Base-by-base conservation (phyloP, 768 basidiomycete species). In the Suillus subaureus region DNA sequence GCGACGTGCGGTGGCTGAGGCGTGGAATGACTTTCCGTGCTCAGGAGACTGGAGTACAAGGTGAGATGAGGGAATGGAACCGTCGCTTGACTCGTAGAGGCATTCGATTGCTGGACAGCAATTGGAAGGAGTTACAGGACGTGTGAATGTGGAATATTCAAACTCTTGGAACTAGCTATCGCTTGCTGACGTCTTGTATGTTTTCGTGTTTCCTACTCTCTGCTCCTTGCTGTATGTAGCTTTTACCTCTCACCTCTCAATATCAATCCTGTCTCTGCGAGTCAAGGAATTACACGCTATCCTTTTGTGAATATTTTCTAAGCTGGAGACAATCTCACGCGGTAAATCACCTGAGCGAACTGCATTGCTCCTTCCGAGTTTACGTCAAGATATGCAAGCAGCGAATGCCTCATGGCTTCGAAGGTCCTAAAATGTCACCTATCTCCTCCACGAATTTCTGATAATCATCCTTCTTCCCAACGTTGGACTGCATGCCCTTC, bases 41-140 rank as follows among this genome's bases (percentile, higher is more conserved):
- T 31, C 87, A 85, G 68, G 87, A 84, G 67, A 85, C 92, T 8
- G 93, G 93, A 9, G 84, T 92, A 16, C 92, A 93, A 76, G 93
- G 92, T 51, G 90, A 92, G 73, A 89, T 94, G 86, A 79, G 81
- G 68, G 84, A 87, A 64, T 94, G 93, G 93, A 82, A 82, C 66
- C 82, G 84, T 56, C 83, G 89, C 61, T 79, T 94, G 39, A 79
- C 78, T 13, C 80, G 86, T 63, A 80, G 84, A 70, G 80, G 85
- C 1, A 83, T 94, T 56, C 81, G 82, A 26, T 76, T 94, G 35
- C 78, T 94, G 62, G 93, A 94, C 71, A 82, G 84, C 18, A 87
- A 91, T 64, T 93, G 93, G 91, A 87, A 82, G 66, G 83, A 84
- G 66, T 77, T 78, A 64, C 67, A 65, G 16, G 74, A 58, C 69